phyloP scores from a whole-genome alignment of 108 stramenopile genomes.

The Pseudonitzschia delicatissima region DNA sequence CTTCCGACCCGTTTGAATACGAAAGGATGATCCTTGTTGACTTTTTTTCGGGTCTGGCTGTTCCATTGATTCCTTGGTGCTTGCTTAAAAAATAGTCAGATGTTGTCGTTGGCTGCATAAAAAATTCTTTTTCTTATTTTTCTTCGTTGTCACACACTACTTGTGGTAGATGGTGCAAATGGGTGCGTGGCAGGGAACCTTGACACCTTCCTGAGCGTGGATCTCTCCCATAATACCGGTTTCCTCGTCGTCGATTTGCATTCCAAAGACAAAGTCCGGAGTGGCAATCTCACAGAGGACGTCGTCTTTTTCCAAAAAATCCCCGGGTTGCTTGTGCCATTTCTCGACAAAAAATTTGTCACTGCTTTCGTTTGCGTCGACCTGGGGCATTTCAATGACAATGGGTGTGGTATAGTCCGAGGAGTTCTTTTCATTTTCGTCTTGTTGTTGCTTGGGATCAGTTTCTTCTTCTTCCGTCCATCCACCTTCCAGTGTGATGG shows the following conservation, averaged over 20 bases:
- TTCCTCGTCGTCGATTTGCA: constrained; percentile 49
- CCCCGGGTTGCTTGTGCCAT: constrained; percentile 52
- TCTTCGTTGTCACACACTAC: too few relatives aligned
- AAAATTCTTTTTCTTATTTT: too few relatives aligned
- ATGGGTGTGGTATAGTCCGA: constrained; percentile 28
- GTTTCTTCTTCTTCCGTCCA: too few relatives aligned
- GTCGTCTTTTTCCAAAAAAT: constrained; percentile 39
- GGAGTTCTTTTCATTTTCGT: background rate
- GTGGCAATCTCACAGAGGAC: constrained; percentile 54
- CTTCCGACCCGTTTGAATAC: too few relatives aligned
- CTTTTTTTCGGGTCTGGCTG: too few relatives aligned
- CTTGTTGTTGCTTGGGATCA: too few relatives aligned
- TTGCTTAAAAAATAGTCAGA: too few relatives aligned
- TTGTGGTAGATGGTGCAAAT: constrained; percentile 37
- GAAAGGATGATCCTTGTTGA: too few relatives aligned
- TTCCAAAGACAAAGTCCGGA: constrained; percentile 50
- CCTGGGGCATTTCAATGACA: constrained; percentile 30
- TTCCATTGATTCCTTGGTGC: too few relatives aligned
- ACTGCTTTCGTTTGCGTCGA: constrained; percentile 1
- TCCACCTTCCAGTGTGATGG: too few relatives aligned
- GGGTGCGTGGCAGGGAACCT: constrained; percentile 11
- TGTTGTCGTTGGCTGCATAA: too few relatives aligned
- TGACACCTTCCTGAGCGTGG: constrained; percentile 29
- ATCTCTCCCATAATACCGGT: constrained; percentile 41
- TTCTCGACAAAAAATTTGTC: constrained; percentile 3